phyloP scores from a whole-genome alignment of 768 basidiomycete species.

The Rhizopogon vesiculosus region DNA sequence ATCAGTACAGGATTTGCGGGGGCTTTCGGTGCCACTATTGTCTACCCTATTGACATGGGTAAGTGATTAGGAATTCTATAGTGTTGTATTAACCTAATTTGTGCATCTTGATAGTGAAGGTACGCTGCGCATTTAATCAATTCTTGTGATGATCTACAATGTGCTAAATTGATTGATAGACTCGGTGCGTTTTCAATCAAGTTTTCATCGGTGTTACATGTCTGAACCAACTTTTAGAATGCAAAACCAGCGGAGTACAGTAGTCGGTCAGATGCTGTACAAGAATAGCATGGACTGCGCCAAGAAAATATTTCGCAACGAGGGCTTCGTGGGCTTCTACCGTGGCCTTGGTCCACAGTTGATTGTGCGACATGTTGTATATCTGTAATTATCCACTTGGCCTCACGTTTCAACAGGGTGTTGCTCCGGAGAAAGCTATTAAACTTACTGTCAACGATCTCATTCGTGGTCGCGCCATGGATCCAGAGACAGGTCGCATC shows the following conservation, averaged over 20 bases:
- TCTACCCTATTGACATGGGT: constrained; percentile 95
- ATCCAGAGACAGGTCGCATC: constrained; percentile 96
- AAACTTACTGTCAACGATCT: constrained; percentile 96
- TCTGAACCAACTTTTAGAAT: constrained; percentile 46
- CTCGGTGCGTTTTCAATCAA: constrained; percentile 41
- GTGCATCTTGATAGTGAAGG: constrained; percentile 56
- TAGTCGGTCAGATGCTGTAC: constrained; percentile 96
- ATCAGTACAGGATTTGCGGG: constrained; percentile 73
- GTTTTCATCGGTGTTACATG: not conserved
- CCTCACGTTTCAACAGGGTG: constrained; percentile 50
- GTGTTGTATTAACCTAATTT: constrained; percentile 4
- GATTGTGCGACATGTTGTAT: constrained; percentile 46
- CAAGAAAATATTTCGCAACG: constrained; percentile 88
- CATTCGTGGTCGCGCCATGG: constrained; percentile 76
- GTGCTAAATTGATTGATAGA: constrained; percentile 32
- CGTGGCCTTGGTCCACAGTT: constrained; percentile 94
- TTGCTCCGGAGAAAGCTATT: constrained; percentile 96
- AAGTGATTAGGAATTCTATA: constrained; percentile 26
- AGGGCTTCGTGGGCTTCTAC: constrained; percentile 95
- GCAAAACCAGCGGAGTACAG: constrained; percentile 96
- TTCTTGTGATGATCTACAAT: not conserved
- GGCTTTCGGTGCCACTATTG: constrained; percentile 93
- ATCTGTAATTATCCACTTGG: constrained; percentile 4
- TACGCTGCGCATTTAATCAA: constrained; percentile 27
- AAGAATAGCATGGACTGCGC: constrained; percentile 96